Base-by-base conservation (phyloP, 1,284 basidiomycete species). In the Exsudoporus floridanus region DNA sequence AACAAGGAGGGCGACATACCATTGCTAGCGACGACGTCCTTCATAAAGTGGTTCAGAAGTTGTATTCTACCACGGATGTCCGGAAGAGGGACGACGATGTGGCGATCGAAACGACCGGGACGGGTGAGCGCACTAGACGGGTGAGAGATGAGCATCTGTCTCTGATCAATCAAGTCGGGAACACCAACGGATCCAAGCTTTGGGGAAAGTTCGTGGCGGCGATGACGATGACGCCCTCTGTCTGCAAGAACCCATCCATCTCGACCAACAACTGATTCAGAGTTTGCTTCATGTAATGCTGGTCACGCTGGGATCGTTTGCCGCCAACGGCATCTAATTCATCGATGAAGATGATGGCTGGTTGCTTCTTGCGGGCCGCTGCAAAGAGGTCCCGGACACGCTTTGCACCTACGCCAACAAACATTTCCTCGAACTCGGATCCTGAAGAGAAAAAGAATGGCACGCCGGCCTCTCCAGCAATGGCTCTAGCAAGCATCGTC, bases 361-460 rank as follows among this genome's bases (percentile, higher is more conserved):
- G 96, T 53, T 96, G 85, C 69, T 94, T 93, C 74, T 97, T 96
- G 54, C 94, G 85, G 18, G 97, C 97, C 10, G 94, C 86, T 23
- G 91, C 88, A 65, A 99, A 99, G 8, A 99, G 83, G 60, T 99
- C 97, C 35, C 97, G 84, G 30, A 99, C 92, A 27, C 97, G 88
- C 71, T 97, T 96, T 30, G 97, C 96, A 53, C 94, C 94, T 43
- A 96, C 92, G 53, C 94, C 94, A 49, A 97, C 94, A 69, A 93
- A 94, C 86, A 98, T 96, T 70, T 99, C 96, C 69, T 99, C 97
- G 60, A 99, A 98, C 66, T 97, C 94, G 43, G 94, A 95, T 14
- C 90, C 89, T 40, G 89, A 91, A 40, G 90, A 87, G 63, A 90
- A 92, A 70, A 94, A 86, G 77, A 94, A 94, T 3, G 91, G 90